These are phyloP conservation scores for Pichia scutulata DNA, from an alignment of 805 yeast species.

Conservation along the genomic window DNA sequence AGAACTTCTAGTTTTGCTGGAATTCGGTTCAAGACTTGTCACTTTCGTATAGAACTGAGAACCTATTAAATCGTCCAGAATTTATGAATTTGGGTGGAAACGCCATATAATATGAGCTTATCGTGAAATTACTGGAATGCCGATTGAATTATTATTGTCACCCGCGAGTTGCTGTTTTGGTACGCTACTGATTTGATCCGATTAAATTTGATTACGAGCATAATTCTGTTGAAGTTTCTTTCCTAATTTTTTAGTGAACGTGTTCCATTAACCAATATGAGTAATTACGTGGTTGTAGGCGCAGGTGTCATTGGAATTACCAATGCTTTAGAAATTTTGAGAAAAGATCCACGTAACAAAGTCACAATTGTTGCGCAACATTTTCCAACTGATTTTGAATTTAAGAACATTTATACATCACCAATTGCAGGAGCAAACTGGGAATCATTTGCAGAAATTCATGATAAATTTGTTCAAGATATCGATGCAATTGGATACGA, in stretches of 20 bases:
- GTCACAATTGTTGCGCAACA: slow-evolving; percentile 38
- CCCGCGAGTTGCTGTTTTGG: too few species aligned
- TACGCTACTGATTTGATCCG: too few species aligned
- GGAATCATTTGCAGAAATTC: slow-evolving; percentile 49
- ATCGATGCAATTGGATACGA: slow-evolving; percentile 43
- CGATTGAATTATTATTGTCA: too few species aligned
- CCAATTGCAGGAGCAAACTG: slow-evolving; percentile 73
- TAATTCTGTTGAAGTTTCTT: background rate
- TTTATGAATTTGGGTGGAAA: too few species aligned
- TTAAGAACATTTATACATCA: slow-evolving; percentile 43
- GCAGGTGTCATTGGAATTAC: slow-evolving; percentile 56
- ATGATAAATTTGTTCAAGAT: slow-evolving; percentile 26
- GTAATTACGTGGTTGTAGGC: slow-evolving; percentile 21
- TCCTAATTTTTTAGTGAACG: background rate
- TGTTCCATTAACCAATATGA: slow-evolving; percentile 8
- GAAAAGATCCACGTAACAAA: slow-evolving; percentile 29
- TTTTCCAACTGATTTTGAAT: slow-evolving; percentile 50
- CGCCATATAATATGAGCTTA: too few species aligned
- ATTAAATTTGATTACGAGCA: too few species aligned
- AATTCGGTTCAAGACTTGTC: too few species aligned
- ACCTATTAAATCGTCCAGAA: too few species aligned
- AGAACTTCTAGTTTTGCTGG: too few species aligned
- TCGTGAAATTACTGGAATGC: too few species aligned
- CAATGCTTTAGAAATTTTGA: slow-evolving; percentile 36
- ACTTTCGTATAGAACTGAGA: too few species aligned